A percentile compares a stretch with the other conserved stretches of the same genome.
These are phyloP conservation scores for Arctium minus DNA, from an alignment of 129 eudicot genomes.

Conservation along the genomic window DNA sequence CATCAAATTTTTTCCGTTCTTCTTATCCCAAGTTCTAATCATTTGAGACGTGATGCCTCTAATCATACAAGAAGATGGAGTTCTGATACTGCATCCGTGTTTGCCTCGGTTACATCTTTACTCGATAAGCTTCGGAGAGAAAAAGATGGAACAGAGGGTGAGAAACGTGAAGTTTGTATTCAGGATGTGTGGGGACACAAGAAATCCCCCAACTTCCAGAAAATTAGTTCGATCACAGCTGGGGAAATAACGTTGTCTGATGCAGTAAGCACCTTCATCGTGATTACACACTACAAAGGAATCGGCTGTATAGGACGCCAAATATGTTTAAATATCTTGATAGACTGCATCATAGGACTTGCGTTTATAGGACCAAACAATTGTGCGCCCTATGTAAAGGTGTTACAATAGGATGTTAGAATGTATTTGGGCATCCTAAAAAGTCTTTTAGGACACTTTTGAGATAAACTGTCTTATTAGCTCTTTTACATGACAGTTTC, in stretches of 20 bases:
- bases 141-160: slow-evolving; percentile 45
- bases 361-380: not conserved
- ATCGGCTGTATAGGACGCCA: not conserved
- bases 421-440: too few relatives aligned
- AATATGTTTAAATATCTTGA: not conserved
- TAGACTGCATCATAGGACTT: not conserved
- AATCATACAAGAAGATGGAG: slow-evolving; percentile 63
- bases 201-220: slow-evolving; percentile 76
- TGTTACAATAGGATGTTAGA: too few relatives aligned
- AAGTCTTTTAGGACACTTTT: too few relatives aligned
- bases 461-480: not conserved
- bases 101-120: slow-evolving; percentile 66
- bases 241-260: slow-evolving; percentile 59
- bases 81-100: slow-evolving; percentile 58
- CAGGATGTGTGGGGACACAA: slow-evolving; percentile 60
- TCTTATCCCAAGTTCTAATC: slow-evolving; percentile 68
- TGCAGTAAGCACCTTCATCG: slow-evolving; percentile 40
- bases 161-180: slow-evolving; percentile 34
- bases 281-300: not conserved
- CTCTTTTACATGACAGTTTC: too few relatives aligned
- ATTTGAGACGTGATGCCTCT: slow-evolving; percentile 51
- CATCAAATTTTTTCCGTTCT: slow-evolving; percentile 85
- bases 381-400: too few relatives aligned
- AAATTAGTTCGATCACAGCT: slow-evolving; percentile 62
- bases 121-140: slow-evolving; percentile 85